Evolutionary conservation across 768 basidiomycete species (phyloP).

Genomic region (Leccinum fibrillosum): DNA sequence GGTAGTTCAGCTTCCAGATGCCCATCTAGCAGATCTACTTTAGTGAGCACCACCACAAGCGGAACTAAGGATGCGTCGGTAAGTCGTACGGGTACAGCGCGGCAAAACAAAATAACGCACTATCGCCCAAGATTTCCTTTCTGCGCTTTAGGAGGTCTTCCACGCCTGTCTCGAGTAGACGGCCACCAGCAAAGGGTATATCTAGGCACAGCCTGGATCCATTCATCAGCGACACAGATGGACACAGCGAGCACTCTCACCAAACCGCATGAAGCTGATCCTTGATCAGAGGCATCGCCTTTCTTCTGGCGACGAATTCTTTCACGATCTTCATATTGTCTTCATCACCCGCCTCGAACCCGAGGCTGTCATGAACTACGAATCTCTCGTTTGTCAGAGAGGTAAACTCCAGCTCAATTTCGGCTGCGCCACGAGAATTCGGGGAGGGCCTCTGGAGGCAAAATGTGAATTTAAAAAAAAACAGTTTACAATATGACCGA

Average conservation of each 20-base stretch:
- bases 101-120: not conserved
- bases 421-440: not conserved
- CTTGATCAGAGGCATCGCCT: not conserved
- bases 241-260: not conserved
- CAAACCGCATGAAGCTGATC: constrained; percentile 17
- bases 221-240: not conserved
- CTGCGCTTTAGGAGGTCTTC: constrained; percentile 11
- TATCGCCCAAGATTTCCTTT: not conserved
- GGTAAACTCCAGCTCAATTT: not conserved
- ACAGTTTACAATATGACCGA: not conserved
- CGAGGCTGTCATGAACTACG: not conserved
- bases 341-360: not conserved
- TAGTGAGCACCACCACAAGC: too few relatives aligned
- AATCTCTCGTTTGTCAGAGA: not conserved
- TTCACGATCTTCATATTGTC: not conserved
- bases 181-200: constrained; percentile 10
- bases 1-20: constrained; percentile 3
- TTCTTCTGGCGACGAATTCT: not conserved
- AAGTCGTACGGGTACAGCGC: constrained; percentile 3
- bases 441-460: not conserved
- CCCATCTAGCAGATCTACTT: not conserved
- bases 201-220: constrained; percentile 15
- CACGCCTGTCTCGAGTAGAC: constrained; percentile 13
- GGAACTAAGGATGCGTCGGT: not conserved
- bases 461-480: not conserved